These are phyloP conservation scores for Oropetium thomaeum DNA, from an alignment of 176 grass and related monocot species.

Conservation along the genomic window DNA sequence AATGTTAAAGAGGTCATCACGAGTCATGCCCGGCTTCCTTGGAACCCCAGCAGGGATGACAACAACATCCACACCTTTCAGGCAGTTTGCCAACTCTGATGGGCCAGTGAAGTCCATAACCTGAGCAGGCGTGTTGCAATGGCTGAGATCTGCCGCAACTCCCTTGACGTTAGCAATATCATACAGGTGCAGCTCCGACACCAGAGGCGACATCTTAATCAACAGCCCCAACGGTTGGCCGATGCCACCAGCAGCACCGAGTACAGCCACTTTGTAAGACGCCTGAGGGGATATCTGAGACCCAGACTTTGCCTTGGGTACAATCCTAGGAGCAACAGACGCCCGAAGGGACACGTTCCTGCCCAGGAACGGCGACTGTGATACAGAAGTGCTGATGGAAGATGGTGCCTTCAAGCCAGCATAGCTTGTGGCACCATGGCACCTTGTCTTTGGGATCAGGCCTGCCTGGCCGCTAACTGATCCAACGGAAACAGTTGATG, in stretches of 20 bases:
- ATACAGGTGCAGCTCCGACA: constrained; percentile 64
- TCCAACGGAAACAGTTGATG: constrained; percentile 31
- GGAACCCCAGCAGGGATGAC: constrained; percentile 81
- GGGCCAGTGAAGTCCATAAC: constrained; percentile 73
- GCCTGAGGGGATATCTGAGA: constrained; percentile 50
- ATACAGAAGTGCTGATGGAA: constrained; percentile 19
- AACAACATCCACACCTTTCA: constrained; percentile 76
- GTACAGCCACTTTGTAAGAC: constrained; percentile 73
- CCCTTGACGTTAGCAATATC: constrained; percentile 96
- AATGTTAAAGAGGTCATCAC: constrained; percentile 87
- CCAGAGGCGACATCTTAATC: constrained; percentile 85
- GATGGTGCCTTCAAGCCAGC: constrained; percentile 33
- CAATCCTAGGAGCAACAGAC: constrained; percentile 35
- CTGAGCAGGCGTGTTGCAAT: constrained; percentile 80
- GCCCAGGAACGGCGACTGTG: constrained; percentile 33
- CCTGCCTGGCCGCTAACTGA: constrained; percentile 35
- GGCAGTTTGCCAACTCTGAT: constrained; percentile 51
- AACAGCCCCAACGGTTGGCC: constrained; percentile 69
- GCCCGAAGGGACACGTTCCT: constrained; percentile 29
- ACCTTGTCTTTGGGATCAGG: constrained; percentile 36
- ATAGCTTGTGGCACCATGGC: constrained; percentile 27
- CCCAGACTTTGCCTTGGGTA: constrained; percentile 45
- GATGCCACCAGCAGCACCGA: constrained; percentile 82
- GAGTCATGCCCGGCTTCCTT: constrained; percentile 87
- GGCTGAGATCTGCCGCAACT: constrained; percentile 80